Conservation (phyloP, 1,284 basidiomycete genomes). For the Uromyces viciae-fabae region DNA sequence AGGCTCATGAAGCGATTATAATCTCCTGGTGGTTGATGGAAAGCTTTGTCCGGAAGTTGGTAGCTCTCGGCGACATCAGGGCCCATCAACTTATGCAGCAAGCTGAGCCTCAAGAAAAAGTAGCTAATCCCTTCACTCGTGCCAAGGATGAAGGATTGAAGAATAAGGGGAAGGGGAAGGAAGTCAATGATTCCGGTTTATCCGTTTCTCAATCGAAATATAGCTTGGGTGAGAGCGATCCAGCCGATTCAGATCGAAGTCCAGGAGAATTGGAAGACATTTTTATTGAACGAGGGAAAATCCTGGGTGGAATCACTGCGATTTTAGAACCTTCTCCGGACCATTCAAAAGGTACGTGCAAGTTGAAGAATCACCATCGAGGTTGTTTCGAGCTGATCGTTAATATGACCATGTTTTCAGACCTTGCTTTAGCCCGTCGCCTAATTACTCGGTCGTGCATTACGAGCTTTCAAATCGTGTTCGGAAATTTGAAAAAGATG, state of each 20-base stretch:
- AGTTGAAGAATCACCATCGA: background rate
- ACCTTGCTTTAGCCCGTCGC: conserved; percentile 65
- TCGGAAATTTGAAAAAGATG: conserved; percentile 63
- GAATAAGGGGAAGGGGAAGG: conserved; percentile 61
- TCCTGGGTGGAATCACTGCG: conserved; percentile 37
- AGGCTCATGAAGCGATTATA: conserved; percentile 39
- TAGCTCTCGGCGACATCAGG: conserved; percentile 63
- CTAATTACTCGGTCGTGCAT: conserved; percentile 82
- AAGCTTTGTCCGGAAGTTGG: conserved; percentile 79
- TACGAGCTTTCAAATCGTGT: conserved; percentile 79
- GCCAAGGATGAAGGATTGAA: conserved; percentile 7
- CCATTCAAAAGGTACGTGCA: conserved; percentile 27
- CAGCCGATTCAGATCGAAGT: conserved; percentile 35
- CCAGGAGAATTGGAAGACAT: conserved; percentile 46
- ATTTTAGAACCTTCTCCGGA: conserved; percentile 40
- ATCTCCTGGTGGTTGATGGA: conserved; percentile 65
- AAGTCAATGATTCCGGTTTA: conserved; percentile 47
- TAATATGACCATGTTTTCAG: conserved; percentile 20
- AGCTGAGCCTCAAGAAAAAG: conserved; percentile 48
- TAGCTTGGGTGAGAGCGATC: conserved; percentile 47
- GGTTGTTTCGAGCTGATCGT: too few species aligned
- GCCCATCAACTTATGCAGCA: conserved; percentile 48
- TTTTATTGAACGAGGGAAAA: conserved; percentile 56
- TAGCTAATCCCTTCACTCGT: conserved; percentile 49
- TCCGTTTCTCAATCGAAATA: background rate